phyloP scores from a whole-genome alignment of 2,329 filamentous ascomycete species.

The Annulohypoxylon truncatum region DNA sequence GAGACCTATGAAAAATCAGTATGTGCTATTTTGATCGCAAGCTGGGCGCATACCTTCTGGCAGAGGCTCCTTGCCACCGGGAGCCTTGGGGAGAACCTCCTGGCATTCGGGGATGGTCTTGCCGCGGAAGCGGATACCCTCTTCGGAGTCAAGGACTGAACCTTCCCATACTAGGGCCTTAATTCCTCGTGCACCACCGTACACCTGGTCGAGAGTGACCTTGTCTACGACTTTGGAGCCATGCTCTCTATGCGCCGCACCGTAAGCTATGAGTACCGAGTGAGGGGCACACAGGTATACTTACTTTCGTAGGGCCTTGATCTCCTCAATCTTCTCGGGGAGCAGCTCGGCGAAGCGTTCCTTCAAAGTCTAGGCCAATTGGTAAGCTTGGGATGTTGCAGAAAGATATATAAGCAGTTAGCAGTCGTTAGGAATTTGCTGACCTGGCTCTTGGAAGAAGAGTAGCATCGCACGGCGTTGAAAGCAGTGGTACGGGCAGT shows the following conservation, averaged over 20 bases:
- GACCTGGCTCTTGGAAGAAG: conserved; percentile 86
- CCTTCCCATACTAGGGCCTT: conserved; percentile 99
- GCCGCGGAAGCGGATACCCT: conserved; percentile 99
- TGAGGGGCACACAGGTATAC: conserved; percentile 51
- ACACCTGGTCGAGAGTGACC: conserved; percentile 99
- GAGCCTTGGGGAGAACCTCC: conserved; percentile 95
- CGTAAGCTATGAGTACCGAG: conserved; percentile 44
- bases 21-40: conserved; percentile 11
- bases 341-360: conserved; percentile 97
- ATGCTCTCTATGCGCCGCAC: conserved; percentile 74
- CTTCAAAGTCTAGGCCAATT: conserved; percentile 81
- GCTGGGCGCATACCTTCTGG: conserved; percentile 76
- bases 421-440: conserved; percentile 46
- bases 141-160: conserved; percentile 96
- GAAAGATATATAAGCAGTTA: conserved; percentile 38
- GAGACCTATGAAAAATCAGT: conserved; percentile 65
- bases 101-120: conserved; percentile 99
- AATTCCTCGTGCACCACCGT: conserved; percentile 98
- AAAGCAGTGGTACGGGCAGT: conserved; percentile 77
- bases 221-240: conserved; percentile 96
- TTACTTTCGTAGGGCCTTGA: conserved; percentile 98
- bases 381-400: conserved; percentile 42
- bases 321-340: conserved; percentile 97
- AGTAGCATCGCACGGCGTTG: conserved; percentile 90
- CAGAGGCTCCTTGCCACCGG: conserved; percentile 95